Percentiles rank a stretch among this genome's conserved stretches.
Evolutionary conservation across 2,329 filamentous ascomycete genomes (phyloP).

Genomic region (Hymenoscyphus albidus): DNA sequence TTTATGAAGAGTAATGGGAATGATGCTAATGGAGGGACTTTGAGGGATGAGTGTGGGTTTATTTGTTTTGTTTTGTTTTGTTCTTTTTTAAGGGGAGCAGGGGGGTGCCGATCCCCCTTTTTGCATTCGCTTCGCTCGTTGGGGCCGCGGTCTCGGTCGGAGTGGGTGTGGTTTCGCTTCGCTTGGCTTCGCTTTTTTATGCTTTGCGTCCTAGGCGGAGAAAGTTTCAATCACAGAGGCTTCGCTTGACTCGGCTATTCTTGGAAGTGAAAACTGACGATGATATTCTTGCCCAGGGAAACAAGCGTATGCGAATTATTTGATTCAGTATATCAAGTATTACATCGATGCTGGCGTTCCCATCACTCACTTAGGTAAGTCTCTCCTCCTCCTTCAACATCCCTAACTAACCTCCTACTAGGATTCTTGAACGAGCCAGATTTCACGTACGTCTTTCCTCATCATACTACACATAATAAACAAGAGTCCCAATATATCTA

Average conservation of each 20-base stretch:
- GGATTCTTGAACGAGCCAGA: conserved; percentile 46
- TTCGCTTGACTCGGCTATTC: no score
- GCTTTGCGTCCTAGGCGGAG: not conserved
- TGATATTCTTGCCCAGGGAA: conserved; percentile 31
- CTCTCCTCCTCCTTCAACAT: not conserved
- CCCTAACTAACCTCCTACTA: not conserved
- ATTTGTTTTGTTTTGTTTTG: not conserved
- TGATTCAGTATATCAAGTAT: conserved; percentile 44
- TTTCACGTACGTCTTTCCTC: conserved; percentile 25
- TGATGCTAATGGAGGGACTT: conserved; percentile 38
- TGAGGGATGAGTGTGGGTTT: conserved; percentile 37
- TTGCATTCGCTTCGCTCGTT: no score
- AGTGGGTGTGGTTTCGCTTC: no score
- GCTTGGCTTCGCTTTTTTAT: no score
- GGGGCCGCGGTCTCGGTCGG: no score
- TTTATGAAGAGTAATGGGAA: conserved; percentile 49
- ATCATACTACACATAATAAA: not conserved
- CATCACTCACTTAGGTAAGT: conserved; percentile 37
- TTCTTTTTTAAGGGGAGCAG: no score
- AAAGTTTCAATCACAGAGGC: no score
- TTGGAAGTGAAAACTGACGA: not conserved
- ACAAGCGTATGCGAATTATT: conserved; percentile 46
- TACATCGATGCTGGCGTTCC: conserved; percentile 40
- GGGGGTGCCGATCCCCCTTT: no score
- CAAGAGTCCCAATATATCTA: not conserved